phyloP scores from a whole-genome alignment of 371 early-diverging fungal genomes.

The Massospora cicadina region DNA sequence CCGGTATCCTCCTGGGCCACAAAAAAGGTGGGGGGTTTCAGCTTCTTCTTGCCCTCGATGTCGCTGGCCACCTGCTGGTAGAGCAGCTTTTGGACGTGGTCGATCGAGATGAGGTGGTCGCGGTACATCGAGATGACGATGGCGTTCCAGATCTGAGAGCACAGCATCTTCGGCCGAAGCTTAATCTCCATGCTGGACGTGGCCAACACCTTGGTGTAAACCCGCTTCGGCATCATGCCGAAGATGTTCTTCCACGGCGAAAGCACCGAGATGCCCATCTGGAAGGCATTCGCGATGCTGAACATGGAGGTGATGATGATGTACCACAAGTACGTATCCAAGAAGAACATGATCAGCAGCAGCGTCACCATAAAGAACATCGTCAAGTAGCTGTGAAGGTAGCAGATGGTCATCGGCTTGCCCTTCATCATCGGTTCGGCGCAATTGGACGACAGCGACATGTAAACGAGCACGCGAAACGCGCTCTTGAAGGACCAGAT shows the following conservation, averaged over 20 bases:
- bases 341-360: slow-evolving; percentile 60
- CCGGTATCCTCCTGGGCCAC: slow-evolving; percentile 64
- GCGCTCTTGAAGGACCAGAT: slow-evolving; percentile 60
- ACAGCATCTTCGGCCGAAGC: slow-evolving; percentile 53
- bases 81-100: slow-evolving; percentile 55
- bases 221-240: slow-evolving; percentile 61
- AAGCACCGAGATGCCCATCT: slow-evolving; percentile 69
- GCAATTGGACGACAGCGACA: not conserved
- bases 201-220: slow-evolving; percentile 59
- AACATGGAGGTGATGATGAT: slow-evolving; percentile 76
- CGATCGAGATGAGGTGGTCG: slow-evolving; percentile 62
- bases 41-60: slow-evolving; percentile 39
- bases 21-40: slow-evolving; percentile 69
- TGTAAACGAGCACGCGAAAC: slow-evolving; percentile 27
- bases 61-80: slow-evolving; percentile 48
- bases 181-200: slow-evolving; percentile 50
- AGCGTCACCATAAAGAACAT: slow-evolving; percentile 60
- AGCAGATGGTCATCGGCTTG: slow-evolving; percentile 21
- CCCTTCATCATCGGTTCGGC: slow-evolving; percentile 17
- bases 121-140: slow-evolving; percentile 74
- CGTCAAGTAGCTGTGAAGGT: slow-evolving; percentile 49
- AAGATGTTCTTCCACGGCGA: slow-evolving; percentile 79
- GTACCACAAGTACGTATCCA: slow-evolving; percentile 86
- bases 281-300: slow-evolving; percentile 62
- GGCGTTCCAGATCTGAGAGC: slow-evolving; percentile 79